phyloP scores from a whole-genome alignment of 352 stramenopile species.

The Phytophthora citricola region DNA sequence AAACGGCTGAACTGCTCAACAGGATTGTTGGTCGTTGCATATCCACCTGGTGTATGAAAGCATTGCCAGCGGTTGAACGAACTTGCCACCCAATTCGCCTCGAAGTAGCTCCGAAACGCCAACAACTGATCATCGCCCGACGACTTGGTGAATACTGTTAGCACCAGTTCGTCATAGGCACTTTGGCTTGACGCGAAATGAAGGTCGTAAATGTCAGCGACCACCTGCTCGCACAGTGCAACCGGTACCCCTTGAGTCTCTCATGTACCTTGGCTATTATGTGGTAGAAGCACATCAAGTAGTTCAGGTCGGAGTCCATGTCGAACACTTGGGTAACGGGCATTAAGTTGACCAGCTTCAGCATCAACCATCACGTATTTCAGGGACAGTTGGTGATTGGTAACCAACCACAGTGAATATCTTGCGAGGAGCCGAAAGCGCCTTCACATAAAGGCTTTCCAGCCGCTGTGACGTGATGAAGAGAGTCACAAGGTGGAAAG shows the following conservation, averaged over 20 bases:
- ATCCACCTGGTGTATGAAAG: neutral
- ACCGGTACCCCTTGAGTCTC: neutral
- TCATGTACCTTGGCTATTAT: neutral
- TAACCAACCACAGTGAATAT: neutral
- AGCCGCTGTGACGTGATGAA: neutral
- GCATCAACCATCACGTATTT: neutral
- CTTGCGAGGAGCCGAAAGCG: neutral
- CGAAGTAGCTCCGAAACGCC: constrained; percentile 1
- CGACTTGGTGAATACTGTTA: neutral
- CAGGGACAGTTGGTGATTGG: neutral
- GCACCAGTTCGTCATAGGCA: neutral
- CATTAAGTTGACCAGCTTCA: neutral
- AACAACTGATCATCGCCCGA: neutral
- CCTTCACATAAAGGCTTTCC: neutral
- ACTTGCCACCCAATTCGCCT: neutral
- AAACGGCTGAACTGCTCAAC: constrained; percentile 11
- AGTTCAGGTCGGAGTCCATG: neutral
- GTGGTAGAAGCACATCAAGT: constrained; percentile 1
- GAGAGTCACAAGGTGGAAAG: constrained; percentile 3
- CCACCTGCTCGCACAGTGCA: neutral
- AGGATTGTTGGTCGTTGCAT: constrained; percentile 11
- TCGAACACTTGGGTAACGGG: neutral
- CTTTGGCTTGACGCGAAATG: neutral
- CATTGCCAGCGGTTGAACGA: neutral
- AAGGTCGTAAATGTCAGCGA: constrained; percentile 1